Conservation (phyloP, 1,139 yeast genomes). For the Yamadazyma atlantica region DNA sequence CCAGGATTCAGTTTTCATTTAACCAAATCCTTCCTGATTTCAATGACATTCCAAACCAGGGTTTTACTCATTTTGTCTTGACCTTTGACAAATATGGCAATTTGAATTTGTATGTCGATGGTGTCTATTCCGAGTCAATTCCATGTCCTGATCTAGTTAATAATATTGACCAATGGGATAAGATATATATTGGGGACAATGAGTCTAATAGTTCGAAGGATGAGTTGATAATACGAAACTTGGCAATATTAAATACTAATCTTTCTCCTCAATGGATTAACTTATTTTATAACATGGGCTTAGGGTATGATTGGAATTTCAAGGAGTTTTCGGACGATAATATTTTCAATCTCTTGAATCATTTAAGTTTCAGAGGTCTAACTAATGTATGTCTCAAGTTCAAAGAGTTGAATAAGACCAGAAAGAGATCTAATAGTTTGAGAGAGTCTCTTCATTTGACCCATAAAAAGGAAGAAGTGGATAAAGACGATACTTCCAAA, state of each 20-base stretch:
- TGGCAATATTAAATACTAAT: constrained; percentile 28
- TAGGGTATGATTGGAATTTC: constrained; percentile 40
- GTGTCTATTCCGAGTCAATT: constrained; percentile 45
- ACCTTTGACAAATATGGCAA: constrained; percentile 40
- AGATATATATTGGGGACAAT: constrained; percentile 36
- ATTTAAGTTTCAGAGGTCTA: constrained; percentile 26
- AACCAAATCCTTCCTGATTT: constrained; percentile 26
- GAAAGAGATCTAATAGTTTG: constrained; percentile 14
- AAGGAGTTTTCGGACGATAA: constrained; percentile 35
- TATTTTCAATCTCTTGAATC: constrained; percentile 29
- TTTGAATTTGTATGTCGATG: constrained; percentile 39
- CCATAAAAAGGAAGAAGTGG: not conserved
- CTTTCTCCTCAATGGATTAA: constrained; percentile 40
- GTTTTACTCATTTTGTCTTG: constrained; percentile 33
- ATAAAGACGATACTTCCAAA: not conserved
- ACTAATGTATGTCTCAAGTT: constrained; percentile 26
- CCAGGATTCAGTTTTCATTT: constrained; percentile 34
- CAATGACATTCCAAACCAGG: constrained; percentile 19
- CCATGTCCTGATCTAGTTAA: constrained; percentile 40
- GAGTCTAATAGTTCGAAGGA: constrained; percentile 14
- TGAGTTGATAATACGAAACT: constrained; percentile 35
- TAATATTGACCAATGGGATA: constrained; percentile 35
- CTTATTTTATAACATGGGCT: constrained; percentile 36
- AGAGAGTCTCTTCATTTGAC: constrained; percentile 11
- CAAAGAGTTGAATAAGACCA: constrained; percentile 20